phyloP scores from a whole-genome alignment of 148 eudicot species.

The Polygonum aviculare region DNA sequence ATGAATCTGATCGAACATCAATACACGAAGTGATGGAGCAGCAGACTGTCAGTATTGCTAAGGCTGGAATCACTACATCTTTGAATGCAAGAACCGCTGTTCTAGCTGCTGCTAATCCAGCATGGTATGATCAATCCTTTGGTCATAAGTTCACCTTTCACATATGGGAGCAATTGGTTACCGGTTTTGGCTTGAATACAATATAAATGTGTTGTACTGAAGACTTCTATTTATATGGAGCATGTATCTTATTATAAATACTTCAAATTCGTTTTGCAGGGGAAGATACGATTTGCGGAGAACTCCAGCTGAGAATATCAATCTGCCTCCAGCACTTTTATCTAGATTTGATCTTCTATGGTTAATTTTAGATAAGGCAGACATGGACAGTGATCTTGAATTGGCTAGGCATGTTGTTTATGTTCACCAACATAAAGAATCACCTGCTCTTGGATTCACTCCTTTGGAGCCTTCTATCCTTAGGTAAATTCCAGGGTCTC shows the following conservation, averaged over 20 bases:
- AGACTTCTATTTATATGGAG: background rate
- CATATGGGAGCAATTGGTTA: background rate
- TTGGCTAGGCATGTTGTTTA: conserved; percentile 96
- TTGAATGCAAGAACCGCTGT: conserved; percentile 95
- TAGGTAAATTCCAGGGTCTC: conserved; percentile 33
- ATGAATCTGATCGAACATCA: conserved; percentile 93
- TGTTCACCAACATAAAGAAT: conserved; percentile 90
- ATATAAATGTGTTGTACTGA: too few species aligned
- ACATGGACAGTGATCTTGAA: conserved; percentile 98
- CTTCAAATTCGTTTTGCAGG: conserved; percentile 66
- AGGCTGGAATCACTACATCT: conserved; percentile 98
- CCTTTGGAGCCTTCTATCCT: conserved; percentile 90
- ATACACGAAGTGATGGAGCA: conserved; percentile 99
- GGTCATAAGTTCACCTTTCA: background rate
- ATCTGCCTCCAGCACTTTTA: conserved; percentile 97
- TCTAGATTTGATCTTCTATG: conserved; percentile 98
- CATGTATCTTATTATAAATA: background rate
- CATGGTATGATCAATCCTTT: conserved; percentile 49
- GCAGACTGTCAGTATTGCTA: conserved; percentile 98
- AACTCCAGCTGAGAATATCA: conserved; percentile 98
- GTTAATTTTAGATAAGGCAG: conserved; percentile 93
- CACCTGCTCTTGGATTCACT: conserved; percentile 92
- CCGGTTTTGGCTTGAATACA: background rate
- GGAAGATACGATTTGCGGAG: conserved; percentile 97
- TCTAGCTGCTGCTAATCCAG: conserved; percentile 99